Base-by-base conservation (phyloP, 2,329 filamentous ascomycete genomes). In the Sclerotinia nivalis region DNA sequence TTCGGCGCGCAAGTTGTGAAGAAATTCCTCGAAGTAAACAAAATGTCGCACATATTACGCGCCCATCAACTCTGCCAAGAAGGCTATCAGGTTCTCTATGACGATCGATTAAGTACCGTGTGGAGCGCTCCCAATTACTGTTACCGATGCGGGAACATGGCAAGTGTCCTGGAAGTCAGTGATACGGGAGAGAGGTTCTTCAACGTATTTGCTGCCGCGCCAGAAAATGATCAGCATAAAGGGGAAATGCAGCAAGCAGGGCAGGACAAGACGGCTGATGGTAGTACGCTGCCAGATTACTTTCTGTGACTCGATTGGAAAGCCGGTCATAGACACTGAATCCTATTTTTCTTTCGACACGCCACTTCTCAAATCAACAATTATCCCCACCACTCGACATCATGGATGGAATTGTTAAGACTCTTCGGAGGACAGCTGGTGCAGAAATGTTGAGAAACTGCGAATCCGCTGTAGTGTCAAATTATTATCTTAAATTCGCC, bases 61-160 rank as follows among this genome's bases (percentile, higher is more conserved):
- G 96, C 96, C n/a, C 96, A 99, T 81, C 96, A 99, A 83, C 87
- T 99, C 6, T 99, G 96, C 80, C 96, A 99, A 80, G 96, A 99
- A 82, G 96, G 96, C 0, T 99, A 95, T 80, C 96, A 98, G 82
- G 92, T 98, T 60, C 87, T 99, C 22, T 99, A 97, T 80, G 95
- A 98, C 77, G 95, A 98, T 81, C 88, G 91, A 22, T 83, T 99
- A 50, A 97, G 93, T 80, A 99, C 96, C 0, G 96, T 99, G 9
- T 99, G 96, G 96, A 97, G 93, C 79, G 96, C 96, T 6, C 96
- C 96, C 2, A 99, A 87, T 71, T 87, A 87, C 77, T 87, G 85
- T 76, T 97, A 97, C 80, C 86, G 94, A 49, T 99, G 96, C 81
- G 96, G 96, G 60, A 99, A 99, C 80, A 90, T 98, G 87, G 96